A percentile compares a stretch with the other conserved stretches of the same genome.
Evolutionary conservation across 2,329 filamentous ascomycete genomes (phyloP).

Genomic region (Dactylonectria macrodidyma): DNA sequence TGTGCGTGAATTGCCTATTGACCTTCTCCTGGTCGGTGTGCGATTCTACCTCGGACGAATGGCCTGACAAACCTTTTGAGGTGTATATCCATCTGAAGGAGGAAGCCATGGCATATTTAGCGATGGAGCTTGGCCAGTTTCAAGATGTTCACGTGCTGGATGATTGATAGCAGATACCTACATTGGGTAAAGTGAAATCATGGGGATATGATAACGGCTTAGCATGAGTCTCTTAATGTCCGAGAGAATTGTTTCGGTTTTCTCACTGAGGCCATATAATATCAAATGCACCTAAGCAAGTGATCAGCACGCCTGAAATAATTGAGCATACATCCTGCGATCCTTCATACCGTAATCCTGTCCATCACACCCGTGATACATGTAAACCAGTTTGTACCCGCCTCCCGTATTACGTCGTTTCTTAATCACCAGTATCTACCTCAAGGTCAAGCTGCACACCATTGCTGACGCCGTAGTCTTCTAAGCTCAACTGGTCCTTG

Average conservation of each 20-base stretch:
- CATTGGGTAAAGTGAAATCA: not conserved
- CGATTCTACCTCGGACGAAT: not conserved
- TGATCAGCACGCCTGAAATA: constrained; percentile 3
- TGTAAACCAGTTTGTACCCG: not conserved
- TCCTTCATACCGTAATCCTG: constrained; percentile 3
- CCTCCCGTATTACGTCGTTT: not conserved
- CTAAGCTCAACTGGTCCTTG: constrained; percentile 89
- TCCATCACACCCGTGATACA: not conserved
- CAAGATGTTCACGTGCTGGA: not conserved
- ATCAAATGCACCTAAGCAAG: constrained; percentile 1
- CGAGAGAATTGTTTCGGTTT: not conserved
- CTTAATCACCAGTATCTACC: constrained; percentile 73
- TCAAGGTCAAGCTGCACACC: constrained; percentile 81
- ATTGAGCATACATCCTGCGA: not conserved
- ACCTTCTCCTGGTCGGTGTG: constrained; percentile 3
- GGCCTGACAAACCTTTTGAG: not conserved
- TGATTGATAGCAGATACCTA: not conserved
- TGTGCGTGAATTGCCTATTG: not conserved
- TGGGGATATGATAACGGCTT: no score
- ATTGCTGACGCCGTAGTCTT: constrained; percentile 95
- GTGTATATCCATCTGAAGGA: not conserved
- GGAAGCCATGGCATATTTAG: not conserved
- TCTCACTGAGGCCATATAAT: not conserved
- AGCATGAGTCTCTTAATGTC: not conserved
- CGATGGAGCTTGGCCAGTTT: not conserved